Conservation (phyloP, 495 filamentous ascomycete genomes). For the Annulohypoxylon maeteangense region DNA sequence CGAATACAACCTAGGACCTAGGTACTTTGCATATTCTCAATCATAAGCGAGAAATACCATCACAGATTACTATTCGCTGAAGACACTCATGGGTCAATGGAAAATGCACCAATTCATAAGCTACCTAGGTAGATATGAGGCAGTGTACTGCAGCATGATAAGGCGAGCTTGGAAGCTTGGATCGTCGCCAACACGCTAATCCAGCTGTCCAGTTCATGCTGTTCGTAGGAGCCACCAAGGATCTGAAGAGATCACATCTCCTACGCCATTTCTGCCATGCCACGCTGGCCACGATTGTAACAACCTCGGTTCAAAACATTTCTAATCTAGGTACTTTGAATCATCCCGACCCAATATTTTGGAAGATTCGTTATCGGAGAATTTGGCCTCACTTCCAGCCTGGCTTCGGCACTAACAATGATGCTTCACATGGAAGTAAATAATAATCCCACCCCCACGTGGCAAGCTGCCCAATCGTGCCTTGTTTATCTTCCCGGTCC, state of each 20-base stretch:
- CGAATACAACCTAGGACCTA: background rate
- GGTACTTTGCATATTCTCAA: conserved; percentile 3
- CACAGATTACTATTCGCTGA: background rate
- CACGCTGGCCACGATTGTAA: background rate
- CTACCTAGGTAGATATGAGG: conserved; percentile 13
- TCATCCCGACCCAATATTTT: background rate
- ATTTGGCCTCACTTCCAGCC: background rate
- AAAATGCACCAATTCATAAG: conserved; percentile 1
- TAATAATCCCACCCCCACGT: conserved; percentile 26
- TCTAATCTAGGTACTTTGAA: background rate
- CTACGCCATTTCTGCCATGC: conserved; percentile 1
- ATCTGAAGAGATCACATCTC: conserved; percentile 23
- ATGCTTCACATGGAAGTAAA: conserved; percentile 23
- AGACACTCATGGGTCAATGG: background rate
- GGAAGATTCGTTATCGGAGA: background rate
- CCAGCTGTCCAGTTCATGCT: background rate
- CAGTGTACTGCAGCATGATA: conserved; percentile 27
- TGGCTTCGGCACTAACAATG: background rate
- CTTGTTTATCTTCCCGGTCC: conserved; percentile 17
- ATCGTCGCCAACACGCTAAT: background rate
- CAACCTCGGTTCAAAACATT: background rate
- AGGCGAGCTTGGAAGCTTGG: background rate
- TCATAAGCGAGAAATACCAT: conserved; percentile 12
- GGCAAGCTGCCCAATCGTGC: conserved; percentile 24
- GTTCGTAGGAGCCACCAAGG: conserved; percentile 5